Base-by-base conservation (phyloP, 257 asterid genomes). In the Salvia miltiorrhiza region DNA sequence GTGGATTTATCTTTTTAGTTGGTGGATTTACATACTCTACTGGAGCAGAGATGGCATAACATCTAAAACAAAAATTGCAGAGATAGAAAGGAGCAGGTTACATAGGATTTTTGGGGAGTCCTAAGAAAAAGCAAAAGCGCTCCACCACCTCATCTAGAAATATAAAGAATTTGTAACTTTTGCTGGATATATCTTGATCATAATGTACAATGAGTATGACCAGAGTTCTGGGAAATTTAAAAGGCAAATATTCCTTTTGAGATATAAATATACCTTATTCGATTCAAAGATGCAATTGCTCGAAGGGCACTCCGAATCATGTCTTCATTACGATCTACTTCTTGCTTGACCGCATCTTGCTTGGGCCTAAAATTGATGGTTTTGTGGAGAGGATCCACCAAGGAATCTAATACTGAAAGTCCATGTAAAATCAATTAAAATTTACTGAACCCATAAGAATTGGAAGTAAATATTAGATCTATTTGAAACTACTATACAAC, bases 321-420 rank as follows among this genome's bases (percentile, higher is more conserved):
- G 82, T 91, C 99, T 73, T 94, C 99, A 72, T 94, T 94, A 50
- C 97, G 98, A 66, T 94, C 99, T 66, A 94, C 95, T 81, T 94
- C 99, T 86, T 94, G 99, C 86, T 94, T 89, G 68, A 94, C 99
- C 1, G 99, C 97, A 72, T 87, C 98, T 78, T 83, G 96, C 78
- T 94, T 91, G 28, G 97, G 96, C 82, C 90, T 85, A 76, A 86
- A 94, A 73, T 77, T 86, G 73, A 94, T 84, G 53, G 98, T 94
- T 79, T 84, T 91, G 71, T 94, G 90, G 78, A 94, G 90, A 70
- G 96, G 98, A 70, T 88, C 97, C 81, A 91, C 98, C 90, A 94
- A 86, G 41, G 96, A 89, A 78, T 94, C 99, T 84, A 94, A 76
- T 50, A 89, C 99, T 94, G 85, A 49, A 80, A 55, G 74, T 28